phyloP scores from a whole-genome alignment of 2,329 filamentous ascomycete genomes.

The Lomentospora prolificans region DNA sequence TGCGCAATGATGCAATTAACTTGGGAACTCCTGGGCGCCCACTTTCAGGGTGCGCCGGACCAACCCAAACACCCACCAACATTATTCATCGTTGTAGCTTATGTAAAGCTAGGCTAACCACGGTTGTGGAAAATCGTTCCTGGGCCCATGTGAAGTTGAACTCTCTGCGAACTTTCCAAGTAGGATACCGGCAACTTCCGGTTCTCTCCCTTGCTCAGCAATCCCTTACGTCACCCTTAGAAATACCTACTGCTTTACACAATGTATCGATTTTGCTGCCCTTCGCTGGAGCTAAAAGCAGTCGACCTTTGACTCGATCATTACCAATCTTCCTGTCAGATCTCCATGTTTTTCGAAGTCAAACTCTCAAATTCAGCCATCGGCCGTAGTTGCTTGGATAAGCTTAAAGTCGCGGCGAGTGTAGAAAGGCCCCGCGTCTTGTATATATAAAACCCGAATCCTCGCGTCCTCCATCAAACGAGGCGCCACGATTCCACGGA shows the following conservation, averaged over 20 bases:
- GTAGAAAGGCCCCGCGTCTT: neutral
- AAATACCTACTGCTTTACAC: neutral
- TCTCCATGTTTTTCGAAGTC: neutral
- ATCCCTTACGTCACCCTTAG: slow-evolving; percentile 5
- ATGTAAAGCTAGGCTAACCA: neutral
- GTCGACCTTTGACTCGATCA: neutral
- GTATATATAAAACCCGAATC: neutral
- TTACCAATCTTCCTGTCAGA: slow-evolving; percentile 7
- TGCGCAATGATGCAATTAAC: slow-evolving; percentile 7
- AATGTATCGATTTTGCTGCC: neutral
- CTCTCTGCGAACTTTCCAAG: neutral
- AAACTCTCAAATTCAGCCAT: neutral
- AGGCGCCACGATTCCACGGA: too few species aligned
- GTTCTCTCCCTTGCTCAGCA: neutral
- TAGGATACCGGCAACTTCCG: neutral
- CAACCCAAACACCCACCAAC: too few species aligned
- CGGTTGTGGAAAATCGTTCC: neutral
- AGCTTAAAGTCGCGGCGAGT: neutral
- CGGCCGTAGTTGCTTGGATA: neutral
- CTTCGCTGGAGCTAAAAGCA: neutral
- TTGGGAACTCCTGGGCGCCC: neutral
- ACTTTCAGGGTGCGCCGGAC: too few species aligned
- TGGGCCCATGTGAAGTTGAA: neutral
- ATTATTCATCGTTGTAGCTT: neutral
- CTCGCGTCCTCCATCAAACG: neutral